Evolutionary conservation across 2,329 filamentous ascomycete genomes (phyloP), one percentile per base, ranked within the genome.

Genomic region (Colletotrichum musae): DNA sequence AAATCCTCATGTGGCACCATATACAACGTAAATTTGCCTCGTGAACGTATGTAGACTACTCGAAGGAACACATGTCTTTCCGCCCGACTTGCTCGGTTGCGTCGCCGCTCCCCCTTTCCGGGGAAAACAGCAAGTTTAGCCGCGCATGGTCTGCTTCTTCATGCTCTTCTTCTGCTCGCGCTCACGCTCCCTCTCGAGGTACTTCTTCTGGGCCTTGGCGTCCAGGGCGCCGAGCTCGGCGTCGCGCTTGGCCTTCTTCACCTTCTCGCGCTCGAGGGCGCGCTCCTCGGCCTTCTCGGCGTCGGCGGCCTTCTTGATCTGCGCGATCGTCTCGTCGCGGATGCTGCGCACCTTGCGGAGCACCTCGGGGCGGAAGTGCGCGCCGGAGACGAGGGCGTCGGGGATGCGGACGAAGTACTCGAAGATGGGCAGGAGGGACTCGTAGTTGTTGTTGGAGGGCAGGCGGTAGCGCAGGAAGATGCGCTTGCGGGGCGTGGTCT

Each of bases 281-380:
- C 93, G 87, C 85, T 95, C 92, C 83, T 95, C 93, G 77, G 90
- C 92, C 85, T 94, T 94, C 76, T 91, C 88, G 70, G 93, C 94
- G 73, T 98, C 94, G 62, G 92, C 89, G 0, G 88, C 84, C 82
- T 93, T 94, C 80, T 92, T 91, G 76, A 99, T 90, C 83, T 93
- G 93, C 77, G 88, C 88, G 75, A 93, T 88, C 76, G 93, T 91
- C 65, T 93, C 91, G 51, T 98, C 95, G 72, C 96, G 94, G 41
- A 91, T 91, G 71, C 85, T 85, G 76, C 90, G 91, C 73, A 99
- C 87, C 86, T 97, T 97, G 80, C 93, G 93, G 79, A 92, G 84
- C 41, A 97, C 94, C 85, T 98, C 94, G 45, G 93, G 90, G 13
- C 96, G 93, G 91, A 98, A 98, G 81, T 94, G 95, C 12, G 90